Percentiles rank a stretch among this genome's conserved stretches.
Conservation (phyloP, 2,329 filamentous ascomycete species). For the Botrytis fragariae region DNA sequence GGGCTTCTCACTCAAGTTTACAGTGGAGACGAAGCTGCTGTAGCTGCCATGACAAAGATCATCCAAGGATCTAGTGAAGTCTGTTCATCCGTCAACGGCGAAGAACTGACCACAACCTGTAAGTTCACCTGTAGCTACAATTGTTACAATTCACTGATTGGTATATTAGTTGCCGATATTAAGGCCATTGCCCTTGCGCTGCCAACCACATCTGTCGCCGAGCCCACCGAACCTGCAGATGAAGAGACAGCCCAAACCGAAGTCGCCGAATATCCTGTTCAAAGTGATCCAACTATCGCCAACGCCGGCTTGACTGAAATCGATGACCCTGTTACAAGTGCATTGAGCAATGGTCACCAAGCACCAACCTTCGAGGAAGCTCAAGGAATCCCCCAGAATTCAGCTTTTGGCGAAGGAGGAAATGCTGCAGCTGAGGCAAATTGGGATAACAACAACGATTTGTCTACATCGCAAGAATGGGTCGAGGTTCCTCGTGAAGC, state of each 20-base stretch:
- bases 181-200: slow-evolving; percentile 56
- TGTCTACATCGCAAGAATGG: slow-evolving; percentile 40
- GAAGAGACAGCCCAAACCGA: slow-evolving; percentile 38
- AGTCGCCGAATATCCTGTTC: slow-evolving; percentile 40
- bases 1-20: slow-evolving; percentile 77
- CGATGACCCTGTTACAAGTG: slow-evolving; percentile 45
- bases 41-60: slow-evolving; percentile 72
- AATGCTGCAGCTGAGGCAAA: slow-evolving; percentile 63
- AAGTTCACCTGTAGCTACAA: slow-evolving; percentile 39
- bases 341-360: slow-evolving; percentile 46
- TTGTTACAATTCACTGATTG: slow-evolving; percentile 16
- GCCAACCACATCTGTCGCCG: slow-evolving; percentile 42
- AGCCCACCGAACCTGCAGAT: slow-evolving; percentile 35
- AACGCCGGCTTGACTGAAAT: slow-evolving; percentile 69
- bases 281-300: slow-evolving; percentile 64
- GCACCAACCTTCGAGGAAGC: slow-evolving; percentile 39
- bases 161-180: slow-evolving; percentile 52
- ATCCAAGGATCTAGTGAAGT: slow-evolving; percentile 69
- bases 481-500: slow-evolving; percentile 69
- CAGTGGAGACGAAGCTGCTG: slow-evolving; percentile 71
- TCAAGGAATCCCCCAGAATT: slow-evolving; percentile 48
- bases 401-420: slow-evolving; percentile 50
- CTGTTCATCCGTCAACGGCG: slow-evolving; percentile 62
- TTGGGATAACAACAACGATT: slow-evolving; percentile 53
- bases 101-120: slow-evolving; percentile 70